Evolutionary conservation across 805 yeast genomes (phyloP).

Genomic region (Wickerhamiella sergipiensis): DNA sequence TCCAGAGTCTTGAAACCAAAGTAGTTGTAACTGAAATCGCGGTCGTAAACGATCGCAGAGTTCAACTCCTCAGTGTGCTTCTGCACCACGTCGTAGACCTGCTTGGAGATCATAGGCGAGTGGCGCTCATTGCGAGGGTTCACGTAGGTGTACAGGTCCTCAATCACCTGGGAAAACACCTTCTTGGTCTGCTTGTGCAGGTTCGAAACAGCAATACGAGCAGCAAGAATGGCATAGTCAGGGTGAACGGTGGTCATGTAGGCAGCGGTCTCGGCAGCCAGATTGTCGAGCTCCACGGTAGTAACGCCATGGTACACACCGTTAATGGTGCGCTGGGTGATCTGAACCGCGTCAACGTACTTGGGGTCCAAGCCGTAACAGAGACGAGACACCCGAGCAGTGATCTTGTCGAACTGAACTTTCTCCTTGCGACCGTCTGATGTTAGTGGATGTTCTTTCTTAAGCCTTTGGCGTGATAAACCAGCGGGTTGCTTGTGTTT

Average conservation of each 20-base stretch:
- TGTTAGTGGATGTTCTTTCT: background rate
- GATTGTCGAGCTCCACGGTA: conserved; percentile 69
- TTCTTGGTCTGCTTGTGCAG: conserved; percentile 89
- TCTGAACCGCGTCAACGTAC: conserved; percentile 89
- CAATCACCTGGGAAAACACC: conserved; percentile 64
- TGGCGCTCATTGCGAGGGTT: conserved; percentile 66
- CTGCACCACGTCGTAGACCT: conserved; percentile 48
- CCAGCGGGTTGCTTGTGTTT: background rate
- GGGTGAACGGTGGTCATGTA: conserved; percentile 96
- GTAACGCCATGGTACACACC: conserved; percentile 98
- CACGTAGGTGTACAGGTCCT: conserved; percentile 58
- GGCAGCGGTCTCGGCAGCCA: conserved; percentile 95
- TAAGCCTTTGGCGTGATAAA: background rate
- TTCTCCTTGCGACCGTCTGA: conserved; percentile 86
- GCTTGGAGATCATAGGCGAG: conserved; percentile 59
- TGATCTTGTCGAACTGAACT: conserved; percentile 90
- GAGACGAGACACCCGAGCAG: conserved; percentile 84
- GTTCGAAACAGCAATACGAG: conserved; percentile 88
- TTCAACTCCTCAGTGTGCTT: conserved; percentile 53
- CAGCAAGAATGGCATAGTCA: conserved; percentile 91
- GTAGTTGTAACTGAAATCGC: conserved; percentile 68
- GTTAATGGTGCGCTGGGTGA: conserved; percentile 87
- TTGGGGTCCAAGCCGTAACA: conserved; percentile 87
- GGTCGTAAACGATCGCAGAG: conserved; percentile 56
- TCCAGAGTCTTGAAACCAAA: conserved; percentile 90